phyloP scores from a whole-genome alignment of 768 basidiomycete species.

The Hygrophoropsis aurantiaca region DNA sequence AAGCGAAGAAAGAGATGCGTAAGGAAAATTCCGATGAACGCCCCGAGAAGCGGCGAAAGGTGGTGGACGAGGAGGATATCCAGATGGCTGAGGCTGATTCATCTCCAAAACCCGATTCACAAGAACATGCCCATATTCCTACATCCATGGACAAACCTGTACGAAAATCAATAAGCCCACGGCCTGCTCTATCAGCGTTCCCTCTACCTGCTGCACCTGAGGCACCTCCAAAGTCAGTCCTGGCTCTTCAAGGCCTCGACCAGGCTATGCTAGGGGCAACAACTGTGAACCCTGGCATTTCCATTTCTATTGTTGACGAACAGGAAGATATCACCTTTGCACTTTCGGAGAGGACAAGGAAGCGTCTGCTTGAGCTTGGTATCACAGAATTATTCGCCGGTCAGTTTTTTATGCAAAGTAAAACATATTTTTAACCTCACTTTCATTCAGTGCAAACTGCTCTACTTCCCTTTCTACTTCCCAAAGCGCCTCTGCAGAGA shows the following conservation, averaged over 20 bases:
- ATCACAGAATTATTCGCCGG: slow-evolving; percentile 90
- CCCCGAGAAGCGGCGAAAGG: slow-evolving; percentile 47
- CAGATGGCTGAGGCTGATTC: no score
- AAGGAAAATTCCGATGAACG: slow-evolving; percentile 18
- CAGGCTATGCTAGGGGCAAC: slow-evolving; percentile 69
- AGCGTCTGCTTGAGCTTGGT: slow-evolving; percentile 69
- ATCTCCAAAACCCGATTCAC: no score
- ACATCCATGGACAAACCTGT: no score
- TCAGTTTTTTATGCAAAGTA: no score
- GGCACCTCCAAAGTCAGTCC: slow-evolving; percentile 66
- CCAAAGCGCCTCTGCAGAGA: slow-evolving; percentile 35
- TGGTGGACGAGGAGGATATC: slow-evolving; percentile 24
- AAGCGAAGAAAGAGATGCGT: slow-evolving; percentile 7
- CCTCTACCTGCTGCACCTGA: slow-evolving; percentile 65
- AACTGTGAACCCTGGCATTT: slow-evolving; percentile 55
- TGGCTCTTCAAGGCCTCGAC: slow-evolving; percentile 80
- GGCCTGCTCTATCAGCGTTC: slow-evolving; percentile 59
- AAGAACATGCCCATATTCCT: no score
- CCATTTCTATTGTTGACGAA: slow-evolving; percentile 41
- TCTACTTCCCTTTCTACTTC: slow-evolving; percentile 80
- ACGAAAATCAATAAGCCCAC: slow-evolving; percentile 18
- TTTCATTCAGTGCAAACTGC: slow-evolving; percentile 75
- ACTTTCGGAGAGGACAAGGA: slow-evolving; percentile 59
- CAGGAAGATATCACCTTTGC: slow-evolving; percentile 44
- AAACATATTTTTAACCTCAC: no score